Conservation (phyloP, 495 filamentous ascomycete species). For the Cetradonia linearis region DNA sequence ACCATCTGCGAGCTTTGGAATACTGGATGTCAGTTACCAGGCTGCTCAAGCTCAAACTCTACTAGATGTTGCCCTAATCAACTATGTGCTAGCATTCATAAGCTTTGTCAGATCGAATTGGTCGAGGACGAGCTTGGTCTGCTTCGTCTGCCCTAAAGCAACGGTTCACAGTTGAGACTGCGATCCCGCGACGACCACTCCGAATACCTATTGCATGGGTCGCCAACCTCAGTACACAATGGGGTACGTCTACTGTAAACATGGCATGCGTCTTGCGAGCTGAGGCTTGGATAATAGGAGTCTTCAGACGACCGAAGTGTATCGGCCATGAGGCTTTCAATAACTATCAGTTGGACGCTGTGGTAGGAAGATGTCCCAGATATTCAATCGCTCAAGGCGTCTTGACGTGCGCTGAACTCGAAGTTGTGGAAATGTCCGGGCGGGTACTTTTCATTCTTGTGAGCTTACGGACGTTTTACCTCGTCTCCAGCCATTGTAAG, state of each 20-base stretch:
- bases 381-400: not conserved
- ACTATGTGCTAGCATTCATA: too few relatives aligned
- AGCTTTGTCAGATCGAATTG: too few relatives aligned
- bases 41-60: too few relatives aligned
- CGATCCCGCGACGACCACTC: too few relatives aligned
- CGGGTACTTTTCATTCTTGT: too few relatives aligned
- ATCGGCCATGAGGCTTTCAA: not conserved
- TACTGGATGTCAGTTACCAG: too few relatives aligned
- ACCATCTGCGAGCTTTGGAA: not conserved
- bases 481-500: too few relatives aligned
- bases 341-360: not conserved
- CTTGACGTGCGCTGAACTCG: not conserved
- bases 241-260: not conserved
- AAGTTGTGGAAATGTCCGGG: not conserved
- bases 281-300: not conserved
- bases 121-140: too few relatives aligned
- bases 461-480: too few relatives aligned
- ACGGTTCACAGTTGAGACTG: not conserved
- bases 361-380: not conserved
- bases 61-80: too few relatives aligned
- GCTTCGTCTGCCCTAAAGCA: not conserved
- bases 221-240: not conserved
- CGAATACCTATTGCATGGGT: not conserved
- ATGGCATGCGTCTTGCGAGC: not conserved
- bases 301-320: not conserved